Conservation (phyloP, 768 basidiomycete genomes). For the Mrakia blollopis region DNA sequence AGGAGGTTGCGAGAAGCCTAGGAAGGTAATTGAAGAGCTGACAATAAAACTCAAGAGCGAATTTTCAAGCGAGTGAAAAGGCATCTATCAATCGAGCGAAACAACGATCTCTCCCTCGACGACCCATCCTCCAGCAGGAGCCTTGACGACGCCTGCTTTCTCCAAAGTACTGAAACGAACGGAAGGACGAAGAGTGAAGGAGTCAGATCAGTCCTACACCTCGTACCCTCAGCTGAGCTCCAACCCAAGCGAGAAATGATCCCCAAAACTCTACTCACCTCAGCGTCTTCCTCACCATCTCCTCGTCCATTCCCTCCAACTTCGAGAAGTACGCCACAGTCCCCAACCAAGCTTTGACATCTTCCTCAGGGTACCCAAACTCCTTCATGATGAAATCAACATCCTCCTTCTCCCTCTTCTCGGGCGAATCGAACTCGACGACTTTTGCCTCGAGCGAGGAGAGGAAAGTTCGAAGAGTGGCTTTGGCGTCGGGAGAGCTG, state of each 20-base stretch:
- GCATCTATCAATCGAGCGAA: slow-evolving; percentile 15
- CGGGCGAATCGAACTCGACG: slow-evolving; percentile 52
- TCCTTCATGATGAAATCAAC: slow-evolving; percentile 69
- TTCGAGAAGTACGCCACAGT: slow-evolving; percentile 70
- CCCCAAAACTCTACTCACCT: slow-evolving; percentile 50
- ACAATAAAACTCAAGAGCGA: no score
- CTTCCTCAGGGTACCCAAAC: slow-evolving; percentile 76
- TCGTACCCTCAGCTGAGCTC: no score
- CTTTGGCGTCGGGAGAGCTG: slow-evolving; percentile 45
- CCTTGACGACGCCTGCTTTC: slow-evolving; percentile 67
- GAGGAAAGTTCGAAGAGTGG: slow-evolving; percentile 59
- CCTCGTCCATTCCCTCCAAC: slow-evolving; percentile 59
- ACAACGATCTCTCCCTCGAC: slow-evolving; percentile 40
- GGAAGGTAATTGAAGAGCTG: no score
- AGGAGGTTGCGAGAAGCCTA: no score
- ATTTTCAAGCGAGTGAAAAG: no score
- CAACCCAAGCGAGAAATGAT: no score
- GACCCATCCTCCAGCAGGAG: slow-evolving; percentile 51
- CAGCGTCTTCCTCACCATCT: slow-evolving; percentile 66
- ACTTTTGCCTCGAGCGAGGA: slow-evolving; percentile 61
- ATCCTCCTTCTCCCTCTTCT: slow-evolving; percentile 47
- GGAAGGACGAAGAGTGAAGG: neutral
- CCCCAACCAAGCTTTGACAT: slow-evolving; percentile 80
- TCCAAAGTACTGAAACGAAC: slow-evolving; percentile 56
- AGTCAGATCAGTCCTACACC: neutral